phyloP scores from a whole-genome alignment of 73 alveolate genomes.

The Paramecium biaurelia region DNA sequence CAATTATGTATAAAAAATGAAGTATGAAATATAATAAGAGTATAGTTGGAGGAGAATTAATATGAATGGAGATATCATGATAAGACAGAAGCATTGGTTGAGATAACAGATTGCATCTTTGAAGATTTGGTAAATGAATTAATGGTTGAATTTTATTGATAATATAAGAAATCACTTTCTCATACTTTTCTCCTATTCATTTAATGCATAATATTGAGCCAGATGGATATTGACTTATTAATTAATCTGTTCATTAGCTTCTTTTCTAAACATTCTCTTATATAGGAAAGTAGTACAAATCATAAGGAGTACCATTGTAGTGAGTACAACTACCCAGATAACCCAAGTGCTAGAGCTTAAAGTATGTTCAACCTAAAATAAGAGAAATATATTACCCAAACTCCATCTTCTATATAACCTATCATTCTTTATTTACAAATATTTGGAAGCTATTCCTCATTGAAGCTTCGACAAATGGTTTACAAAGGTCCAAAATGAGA shows the following conservation, averaged over 20 bases:
- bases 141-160: not conserved
- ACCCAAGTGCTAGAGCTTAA: not conserved
- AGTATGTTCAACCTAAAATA: not conserved
- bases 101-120: conserved; percentile 45
- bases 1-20: not conserved
- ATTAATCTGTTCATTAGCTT: not conserved
- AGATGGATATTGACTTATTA: not conserved
- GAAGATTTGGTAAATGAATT: conserved; percentile 57
- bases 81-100: conserved; percentile 33
- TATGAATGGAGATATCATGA: conserved; percentile 31
- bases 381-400: not conserved
- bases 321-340: not conserved
- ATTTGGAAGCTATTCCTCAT: not conserved
- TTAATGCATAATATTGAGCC: not conserved
- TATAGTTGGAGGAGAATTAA: not conserved
- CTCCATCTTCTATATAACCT: not conserved
- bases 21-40: not conserved
- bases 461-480: not conserved
- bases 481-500: conserved; percentile 28
- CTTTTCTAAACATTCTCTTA: not conserved
- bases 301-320: conserved; percentile 4
- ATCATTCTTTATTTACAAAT: not conserved
- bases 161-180: not conserved
- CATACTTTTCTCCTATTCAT: not conserved
- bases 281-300: not conserved